Base-by-base conservation (phyloP, 2,329 filamentous ascomycete species). In the Aspergillus arachidicola region DNA sequence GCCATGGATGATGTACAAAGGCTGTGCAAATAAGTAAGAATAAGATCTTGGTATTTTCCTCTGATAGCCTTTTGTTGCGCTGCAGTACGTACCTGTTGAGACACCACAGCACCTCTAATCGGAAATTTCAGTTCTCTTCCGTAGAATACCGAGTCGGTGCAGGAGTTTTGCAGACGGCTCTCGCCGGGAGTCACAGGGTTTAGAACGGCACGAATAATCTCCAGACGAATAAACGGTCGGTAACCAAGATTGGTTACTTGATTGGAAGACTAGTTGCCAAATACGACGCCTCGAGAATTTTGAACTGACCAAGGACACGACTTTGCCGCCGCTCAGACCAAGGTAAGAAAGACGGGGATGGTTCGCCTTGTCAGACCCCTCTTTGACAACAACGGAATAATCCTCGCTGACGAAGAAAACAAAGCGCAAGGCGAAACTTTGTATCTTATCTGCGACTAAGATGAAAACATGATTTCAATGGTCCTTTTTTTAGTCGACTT, bases 21-120 rank as follows among this genome's bases (percentile, higher is more conserved):
- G n/a, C 26, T 51, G 38, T 58, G 41, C 11, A 58, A 51, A 38
- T 19, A 11, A 55, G 51, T 55, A 55, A 55, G 51, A 55, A 55
- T 26, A 16, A 55, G 10, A 14, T 54, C n/a, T 23, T 28, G 21
- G 51, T 36, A 38, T 26, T 14, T 34, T 10, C 21, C 51, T 55
- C 30, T 14, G 28, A 53, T 23, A 34, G n/a, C 19, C 51, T 16
- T 55, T 55, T 7, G 30, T 55, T 36, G 23, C n/a, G 51, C 21
- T 36, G 26, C 9, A 38, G 51, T 55, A 21, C 51, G 51, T 55
- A 55, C 51, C 51, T 55, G 32, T 55, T 55, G n/a, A 55, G 32
- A 54, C 26, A 36, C 53, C n/a, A 51, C n/a, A 36, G 28, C 19
- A 32, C 48, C 48, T 32, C 48, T n/a, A 51, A 32, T 51, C 28